Evolutionary conservation across 1,284 basidiomycete genomes (phyloP), one percentile per base, ranked within the genome.

Genomic region (Neonothopanus nambi): DNA sequence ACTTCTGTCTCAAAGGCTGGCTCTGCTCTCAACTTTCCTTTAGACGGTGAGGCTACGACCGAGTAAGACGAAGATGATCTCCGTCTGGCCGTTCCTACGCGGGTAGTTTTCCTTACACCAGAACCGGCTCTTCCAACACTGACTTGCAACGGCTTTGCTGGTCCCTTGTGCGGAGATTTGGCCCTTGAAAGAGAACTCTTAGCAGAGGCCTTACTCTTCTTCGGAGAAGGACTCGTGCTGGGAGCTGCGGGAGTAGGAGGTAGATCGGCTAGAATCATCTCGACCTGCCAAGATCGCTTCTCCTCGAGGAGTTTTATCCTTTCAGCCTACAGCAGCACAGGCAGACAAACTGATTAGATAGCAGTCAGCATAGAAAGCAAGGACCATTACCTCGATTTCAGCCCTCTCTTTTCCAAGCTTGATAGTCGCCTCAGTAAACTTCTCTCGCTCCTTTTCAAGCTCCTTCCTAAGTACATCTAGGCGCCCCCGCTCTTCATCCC

Each of bases 1-100:
- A 86, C 77, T 63, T 89, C 86, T 23, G 86, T 89, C 64, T 89
- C 85, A 56, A 79, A 86, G 0, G 84, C 71, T 30, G 83, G 77
- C 33, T 79, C 73, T 15, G 80, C 64, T 56, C 72, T 72, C 11
- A 56, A 61, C 20, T 46, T 48, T 54, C 48, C 63, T 55, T 23
- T 66, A 12, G 56, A 64, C 23, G 73, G 71, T 47, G 63, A 73
- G 41, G 59, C 65, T 33, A 59, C 74, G 7, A 48, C n/a, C 5
- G 55, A 26, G 13, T 44, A 56, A 12, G 51, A 45, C 5, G 54
- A 50, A 5, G 41, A 38, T 4, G 79, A 80, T 17, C 77, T 71
- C 40, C 79, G 72, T 37, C 41, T 56, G 9, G 39, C 26, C 75
- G 74, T 41, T 73, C 67, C 37, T 3, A 52, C 28, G 3, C 80